Evolutionary conservation across 2,329 filamentous ascomycete species (phyloP).

Genomic region (Pyricularia sp.): DNA sequence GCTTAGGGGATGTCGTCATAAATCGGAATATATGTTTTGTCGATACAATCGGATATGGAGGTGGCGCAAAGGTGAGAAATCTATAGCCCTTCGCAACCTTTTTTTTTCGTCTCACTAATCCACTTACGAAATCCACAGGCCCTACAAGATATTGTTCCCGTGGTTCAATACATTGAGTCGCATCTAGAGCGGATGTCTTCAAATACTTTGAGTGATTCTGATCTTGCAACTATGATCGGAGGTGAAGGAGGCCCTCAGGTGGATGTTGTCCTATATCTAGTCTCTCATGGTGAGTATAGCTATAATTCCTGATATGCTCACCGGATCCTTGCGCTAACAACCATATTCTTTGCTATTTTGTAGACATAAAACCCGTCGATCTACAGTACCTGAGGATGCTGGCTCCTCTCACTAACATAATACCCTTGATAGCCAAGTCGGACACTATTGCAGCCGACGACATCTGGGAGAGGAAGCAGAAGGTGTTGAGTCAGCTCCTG

Average conservation of each 20-base stretch:
- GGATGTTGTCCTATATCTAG: slow-evolving; percentile 73
- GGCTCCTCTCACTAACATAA: slow-evolving; percentile 64
- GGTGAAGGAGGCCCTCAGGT: slow-evolving; percentile 74
- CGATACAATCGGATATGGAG: slow-evolving; percentile 59
- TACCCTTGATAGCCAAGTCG: slow-evolving; percentile 67
- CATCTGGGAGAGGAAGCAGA: slow-evolving; percentile 44
- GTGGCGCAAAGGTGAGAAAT: slow-evolving; percentile 27
- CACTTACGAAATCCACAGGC: neutral
- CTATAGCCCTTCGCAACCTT: neutral
- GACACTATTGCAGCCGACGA: slow-evolving; percentile 53
- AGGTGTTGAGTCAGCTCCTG: slow-evolving; percentile 41
- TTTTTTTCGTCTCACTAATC: neutral
- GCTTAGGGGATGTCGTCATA: slow-evolving; percentile 61
- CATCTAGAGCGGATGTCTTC: slow-evolving; percentile 51
- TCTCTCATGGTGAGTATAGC: slow-evolving; percentile 49
- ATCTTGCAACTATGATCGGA: slow-evolving; percentile 65
- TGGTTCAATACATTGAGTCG: slow-evolving; percentile 60
- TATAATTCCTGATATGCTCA: no score
- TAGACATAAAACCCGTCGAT: slow-evolving; percentile 49
- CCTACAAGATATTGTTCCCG: slow-evolving; percentile 28
- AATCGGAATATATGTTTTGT: slow-evolving; percentile 92
- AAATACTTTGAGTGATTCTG: slow-evolving; percentile 54
- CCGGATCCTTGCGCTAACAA: neutral
- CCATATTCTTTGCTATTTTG: slow-evolving; percentile 4
- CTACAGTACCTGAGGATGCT: slow-evolving; percentile 60